These are phyloP conservation scores for Fagopyrum tataricum DNA, from an alignment of 148 eudicot genomes.

Conservation along the genomic window DNA sequence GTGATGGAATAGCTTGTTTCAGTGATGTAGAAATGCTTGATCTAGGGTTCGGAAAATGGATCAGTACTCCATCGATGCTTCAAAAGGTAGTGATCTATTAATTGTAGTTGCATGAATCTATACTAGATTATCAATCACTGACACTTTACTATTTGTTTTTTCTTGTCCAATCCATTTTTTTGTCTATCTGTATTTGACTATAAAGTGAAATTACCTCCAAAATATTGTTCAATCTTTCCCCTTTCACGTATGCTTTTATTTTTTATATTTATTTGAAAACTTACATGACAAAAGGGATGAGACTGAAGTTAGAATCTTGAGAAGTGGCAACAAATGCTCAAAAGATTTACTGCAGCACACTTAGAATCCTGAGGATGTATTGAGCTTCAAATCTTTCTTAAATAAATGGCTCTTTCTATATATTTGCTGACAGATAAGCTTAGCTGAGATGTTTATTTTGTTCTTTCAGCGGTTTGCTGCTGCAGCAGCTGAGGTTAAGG, in stretches of 20 bases:
- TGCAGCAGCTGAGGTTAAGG: constrained; percentile 49
- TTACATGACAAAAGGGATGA: not conserved
- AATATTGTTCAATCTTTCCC: not conserved
- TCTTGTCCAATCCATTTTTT: not conserved
- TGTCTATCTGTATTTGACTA: not conserved
- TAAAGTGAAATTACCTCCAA: not conserved
- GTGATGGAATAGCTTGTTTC: constrained; percentile 41
- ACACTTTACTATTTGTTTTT: not conserved
- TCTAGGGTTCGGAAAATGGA: constrained; percentile 50
- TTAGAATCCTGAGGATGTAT: not conserved
- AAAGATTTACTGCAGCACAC: not conserved
- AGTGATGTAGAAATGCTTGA: constrained; percentile 69
- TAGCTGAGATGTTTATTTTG: constrained; percentile 8
- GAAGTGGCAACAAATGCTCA: not conserved
- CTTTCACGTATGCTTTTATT: not conserved
- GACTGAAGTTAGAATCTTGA: not conserved
- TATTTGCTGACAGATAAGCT: not conserved
- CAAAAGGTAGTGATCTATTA: constrained; percentile 37
- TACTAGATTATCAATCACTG: not conserved
- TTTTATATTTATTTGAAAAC: not conserved
- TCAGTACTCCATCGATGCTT: constrained; percentile 43
- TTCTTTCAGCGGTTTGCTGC: constrained; percentile 52
- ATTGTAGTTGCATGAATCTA: not conserved
- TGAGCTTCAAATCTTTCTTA: not conserved
- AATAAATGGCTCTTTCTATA: not conserved